Evolutionary conservation across 2,329 filamentous ascomycete species (phyloP).

Genomic region (Exserohilum turcica): DNA sequence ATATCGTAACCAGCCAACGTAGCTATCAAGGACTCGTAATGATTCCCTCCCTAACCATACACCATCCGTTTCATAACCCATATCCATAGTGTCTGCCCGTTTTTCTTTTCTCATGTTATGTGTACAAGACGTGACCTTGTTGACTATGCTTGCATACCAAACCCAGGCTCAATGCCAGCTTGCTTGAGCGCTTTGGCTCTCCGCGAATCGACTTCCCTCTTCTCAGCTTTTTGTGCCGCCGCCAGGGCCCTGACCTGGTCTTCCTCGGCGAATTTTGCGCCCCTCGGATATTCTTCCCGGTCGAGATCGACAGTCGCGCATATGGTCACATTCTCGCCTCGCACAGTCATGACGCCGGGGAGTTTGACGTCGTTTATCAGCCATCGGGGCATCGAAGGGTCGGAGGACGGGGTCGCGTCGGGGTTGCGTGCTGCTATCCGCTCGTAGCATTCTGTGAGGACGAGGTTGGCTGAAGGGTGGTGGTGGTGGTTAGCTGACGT

Average conservation of each 20-base stretch:
- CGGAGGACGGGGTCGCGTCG: constrained; percentile 26
- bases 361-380: constrained; percentile 84
- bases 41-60: neutral
- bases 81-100: neutral
- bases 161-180: constrained; percentile 63
- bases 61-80: constrained; percentile 12
- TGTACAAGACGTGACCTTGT: neutral
- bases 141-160: constrained; percentile 72
- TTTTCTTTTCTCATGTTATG: neutral
- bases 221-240: constrained; percentile 73
- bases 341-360: constrained; percentile 86
- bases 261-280: constrained; percentile 69
- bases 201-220: constrained; percentile 58
- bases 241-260: constrained; percentile 74
- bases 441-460: constrained; percentile 91
- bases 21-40: constrained; percentile 7
- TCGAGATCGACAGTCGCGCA: constrained; percentile 97
- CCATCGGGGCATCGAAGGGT: constrained; percentile 38
- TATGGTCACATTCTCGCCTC: constrained; percentile 95
- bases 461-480: constrained; percentile 84
- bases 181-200: constrained; percentile 68
- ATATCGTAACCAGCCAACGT: constrained; percentile 15
- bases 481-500: constrained; percentile 14
- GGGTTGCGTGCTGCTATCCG: constrained; percentile 73
- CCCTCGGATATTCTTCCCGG: constrained; percentile 86